These are phyloP conservation scores for Phyllosticta ampelicida DNA, from an alignment of 2,329 filamentous ascomycete genomes.

Conservation along the genomic window DNA sequence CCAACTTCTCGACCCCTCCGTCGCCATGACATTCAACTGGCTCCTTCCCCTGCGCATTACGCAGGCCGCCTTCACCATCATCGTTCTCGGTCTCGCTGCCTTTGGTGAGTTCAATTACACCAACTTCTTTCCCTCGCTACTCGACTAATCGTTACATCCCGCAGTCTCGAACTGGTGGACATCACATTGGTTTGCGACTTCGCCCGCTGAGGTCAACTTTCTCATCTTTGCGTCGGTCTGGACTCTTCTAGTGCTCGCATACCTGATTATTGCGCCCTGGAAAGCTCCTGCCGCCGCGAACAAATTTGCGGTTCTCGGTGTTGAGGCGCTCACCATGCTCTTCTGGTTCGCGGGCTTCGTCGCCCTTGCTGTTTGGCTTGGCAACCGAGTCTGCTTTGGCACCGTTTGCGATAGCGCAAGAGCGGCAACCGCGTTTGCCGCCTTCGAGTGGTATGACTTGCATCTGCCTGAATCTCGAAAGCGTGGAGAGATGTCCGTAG, in stretches of 20 bases:
- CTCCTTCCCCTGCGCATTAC: conserved; percentile 54
- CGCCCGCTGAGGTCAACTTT: conserved; percentile 57
- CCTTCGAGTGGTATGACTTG: conserved; percentile 47
- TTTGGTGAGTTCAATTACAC: conserved; percentile 50
- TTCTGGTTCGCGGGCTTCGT: conserved; percentile 89
- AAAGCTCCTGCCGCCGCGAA: conserved; percentile 51
- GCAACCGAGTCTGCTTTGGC: conserved; percentile 44
- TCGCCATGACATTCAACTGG: conserved; percentile 43
- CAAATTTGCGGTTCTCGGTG: conserved; percentile 51
- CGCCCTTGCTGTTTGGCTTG: conserved; percentile 57
- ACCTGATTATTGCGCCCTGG: conserved; percentile 57
- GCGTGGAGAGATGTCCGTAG: neutral
- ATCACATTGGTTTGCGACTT: conserved; percentile 39
- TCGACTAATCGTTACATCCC: neutral
- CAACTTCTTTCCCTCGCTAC: neutral
- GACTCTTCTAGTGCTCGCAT: conserved; percentile 56
- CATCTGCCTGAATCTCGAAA: neutral
- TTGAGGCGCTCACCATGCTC: conserved; percentile 64
- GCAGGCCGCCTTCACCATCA: conserved; percentile 58
- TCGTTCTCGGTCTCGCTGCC: conserved; percentile 63
- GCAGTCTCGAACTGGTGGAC: conserved; percentile 47
- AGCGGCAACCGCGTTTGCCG: conserved; percentile 55
- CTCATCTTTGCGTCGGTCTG: conserved; percentile 70
- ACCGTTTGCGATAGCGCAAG: conserved; percentile 49
- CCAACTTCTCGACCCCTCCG: too few relatives aligned